These are phyloP conservation scores for Oxyria digyna DNA, from an alignment of 148 eudicot species.

Conservation along the genomic window DNA sequence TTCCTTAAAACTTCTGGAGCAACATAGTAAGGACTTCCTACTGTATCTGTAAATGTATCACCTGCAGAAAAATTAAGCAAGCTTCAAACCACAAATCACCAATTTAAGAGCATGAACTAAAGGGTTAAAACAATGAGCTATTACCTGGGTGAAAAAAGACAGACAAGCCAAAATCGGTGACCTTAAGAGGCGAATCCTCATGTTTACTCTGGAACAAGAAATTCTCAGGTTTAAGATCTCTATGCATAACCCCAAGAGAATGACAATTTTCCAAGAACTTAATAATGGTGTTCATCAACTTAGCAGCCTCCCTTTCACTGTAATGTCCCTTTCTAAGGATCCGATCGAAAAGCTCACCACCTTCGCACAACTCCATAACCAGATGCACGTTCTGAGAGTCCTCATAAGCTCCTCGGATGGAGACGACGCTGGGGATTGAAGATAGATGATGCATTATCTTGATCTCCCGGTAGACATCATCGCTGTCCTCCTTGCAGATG, in stretches of 20 bases:
- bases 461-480: slow-evolving; percentile 61
- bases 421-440: slow-evolving; percentile 36
- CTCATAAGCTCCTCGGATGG: slow-evolving; percentile 52
- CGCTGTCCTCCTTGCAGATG: slow-evolving; percentile 45
- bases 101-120: not conserved
- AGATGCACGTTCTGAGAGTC: slow-evolving; percentile 41
- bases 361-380: slow-evolving; percentile 65
- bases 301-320: slow-evolving; percentile 55
- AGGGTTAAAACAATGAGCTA: not conserved
- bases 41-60: slow-evolving; percentile 54
- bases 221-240: slow-evolving; percentile 73
- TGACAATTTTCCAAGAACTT: slow-evolving; percentile 57
- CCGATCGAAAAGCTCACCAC: slow-evolving; percentile 68
- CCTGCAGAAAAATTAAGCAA: slow-evolving; percentile 21
- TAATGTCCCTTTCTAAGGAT: slow-evolving; percentile 55
- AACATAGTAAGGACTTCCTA: slow-evolving; percentile 72
- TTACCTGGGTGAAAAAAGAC: slow-evolving; percentile 62
- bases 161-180: slow-evolving; percentile 61
- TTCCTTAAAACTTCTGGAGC: slow-evolving; percentile 70
- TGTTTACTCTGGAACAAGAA: slow-evolving; percentile 36
- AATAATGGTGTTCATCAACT: slow-evolving; percentile 47
- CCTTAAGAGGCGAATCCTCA: slow-evolving; percentile 51
- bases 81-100: not conserved
- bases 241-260: slow-evolving; percentile 65
- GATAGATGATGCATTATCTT: slow-evolving; percentile 65